Conservation (phyloP, 1,139 yeast genomes). For the Pichia sp. region DNA sequence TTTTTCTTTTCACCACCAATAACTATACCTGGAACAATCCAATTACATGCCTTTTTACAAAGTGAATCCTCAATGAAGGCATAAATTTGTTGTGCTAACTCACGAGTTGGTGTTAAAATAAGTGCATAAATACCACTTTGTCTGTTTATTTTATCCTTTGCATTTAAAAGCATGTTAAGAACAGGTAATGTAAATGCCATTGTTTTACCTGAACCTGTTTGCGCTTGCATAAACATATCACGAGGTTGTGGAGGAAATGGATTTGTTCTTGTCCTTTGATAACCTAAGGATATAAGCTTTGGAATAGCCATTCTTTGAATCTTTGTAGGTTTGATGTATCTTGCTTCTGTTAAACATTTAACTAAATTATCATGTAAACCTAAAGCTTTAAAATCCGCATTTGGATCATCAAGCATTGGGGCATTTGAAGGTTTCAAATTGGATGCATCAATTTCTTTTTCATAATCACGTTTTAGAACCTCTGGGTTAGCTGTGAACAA, state of each 20-base stretch:
- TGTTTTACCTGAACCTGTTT: constrained; percentile 95
- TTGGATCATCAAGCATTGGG: constrained; percentile 59
- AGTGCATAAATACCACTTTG: constrained; percentile 85
- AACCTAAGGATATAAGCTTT: constrained; percentile 33
- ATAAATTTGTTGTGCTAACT: constrained; percentile 87
- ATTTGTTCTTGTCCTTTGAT: constrained; percentile 35
- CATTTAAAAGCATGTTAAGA: constrained; percentile 60
- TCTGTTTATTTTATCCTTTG: constrained; percentile 45
- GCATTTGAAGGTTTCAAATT: constrained; percentile 74
- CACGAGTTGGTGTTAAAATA: constrained; percentile 88
- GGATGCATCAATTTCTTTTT: constrained; percentile 30
- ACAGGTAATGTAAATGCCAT: constrained; percentile 81
- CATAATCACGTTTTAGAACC: constrained; percentile 31
- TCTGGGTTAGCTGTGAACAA: constrained; percentile 70
- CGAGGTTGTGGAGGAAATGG: constrained; percentile 22
- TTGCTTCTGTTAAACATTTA: constrained; percentile 53
- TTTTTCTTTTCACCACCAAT: constrained; percentile 95
- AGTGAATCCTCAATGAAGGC: constrained; percentile 62
- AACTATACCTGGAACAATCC: constrained; percentile 85
- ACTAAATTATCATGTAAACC: constrained; percentile 56
- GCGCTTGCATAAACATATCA: constrained; percentile 86
- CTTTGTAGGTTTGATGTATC: constrained; percentile 69
- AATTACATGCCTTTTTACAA: constrained; percentile 60
- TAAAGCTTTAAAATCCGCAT: constrained; percentile 54
- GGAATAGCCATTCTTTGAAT: constrained; percentile 87